Evolutionary conservation across 176 grass and related monocot genomes (phyloP), one percentile per base, ranked within the genome.

Genomic region (Eragrostis curvula): DNA sequence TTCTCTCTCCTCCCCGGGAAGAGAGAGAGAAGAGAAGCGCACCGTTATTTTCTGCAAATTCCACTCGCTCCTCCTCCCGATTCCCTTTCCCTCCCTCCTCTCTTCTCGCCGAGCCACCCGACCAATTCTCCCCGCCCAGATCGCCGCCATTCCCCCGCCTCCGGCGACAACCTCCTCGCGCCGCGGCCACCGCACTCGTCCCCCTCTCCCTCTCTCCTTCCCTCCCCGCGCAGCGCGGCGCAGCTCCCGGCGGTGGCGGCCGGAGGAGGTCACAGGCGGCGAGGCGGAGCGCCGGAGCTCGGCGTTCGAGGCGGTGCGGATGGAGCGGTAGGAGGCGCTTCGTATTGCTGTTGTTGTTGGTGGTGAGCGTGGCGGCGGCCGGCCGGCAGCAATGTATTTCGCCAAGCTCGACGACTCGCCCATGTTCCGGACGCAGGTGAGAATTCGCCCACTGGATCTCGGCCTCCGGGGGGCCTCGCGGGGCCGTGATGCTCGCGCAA

Each of bases 361-460:
- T 42, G 39, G 79, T 43, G 10, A 27, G 42, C 5, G 51, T n/a
- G 52, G 48, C 36, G 27, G 74, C 49, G 17, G 44, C 65, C 51
- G 23, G 36, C 45, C 64, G 71, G 80, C 78, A 85, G 67, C 87
- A 68, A 99, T 99, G 97, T 81, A 85, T 89, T 89, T 94, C 82
- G 29, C 83, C 80, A 94, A 77, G 84, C 85, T 94, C 70, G 86
- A 94, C 70, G 92, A 94, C 82, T 94, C 92, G 44, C 92, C 92
- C 57, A 94, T 94, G 92, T 87, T 94, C 66, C 84, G 92, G 59
- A 94, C 89, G 67, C 87, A 94, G 92, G 92, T 94, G 79, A 85
- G 82, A 13, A 44, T 14, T 28, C 12, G 48, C 23, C 14, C 41
- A 23, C 28, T n/a, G 83, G 86, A 83, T 94, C 65, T 70, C 68